Base-by-base conservation (phyloP, 495 filamentous ascomycete genomes). In the Lentithecium fluviatile region DNA sequence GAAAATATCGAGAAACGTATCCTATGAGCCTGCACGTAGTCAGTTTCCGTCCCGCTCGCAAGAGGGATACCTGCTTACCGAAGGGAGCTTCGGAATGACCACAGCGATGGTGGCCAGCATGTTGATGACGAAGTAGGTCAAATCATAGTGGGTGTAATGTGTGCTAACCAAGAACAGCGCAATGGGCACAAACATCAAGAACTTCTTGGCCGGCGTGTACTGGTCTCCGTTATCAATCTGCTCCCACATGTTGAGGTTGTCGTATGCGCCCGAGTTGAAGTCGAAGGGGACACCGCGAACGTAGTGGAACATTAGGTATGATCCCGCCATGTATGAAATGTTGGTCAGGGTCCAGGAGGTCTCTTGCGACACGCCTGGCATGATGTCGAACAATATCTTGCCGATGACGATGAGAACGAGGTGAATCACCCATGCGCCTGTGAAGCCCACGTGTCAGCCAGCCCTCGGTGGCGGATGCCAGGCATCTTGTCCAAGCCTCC, bases 231-330 rank as follows among this genome's bases (percentile, higher is more conserved):
- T 94, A 78, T 98, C 94, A 71, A 98, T 98, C 79, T 98, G 94
- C 79, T 98, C 94, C 94, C 94, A 98, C 92, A 98, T 96, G 77
- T 97, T 97, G 65, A 97, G 82, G 72, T 97, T 97, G 76, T 98
- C 94, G 79, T 96, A 98, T 59, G 94, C 94, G 49, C 94, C 94
- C n/a, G 90, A 86, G 73, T 98, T 97, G 82, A 97, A 98, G 71
- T 98, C 94, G 76, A 98, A 98, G 15, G 94, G 94, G 52, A 97
- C 90, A 71, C 94, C 94, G 70, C 91, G 90, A 68, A 98, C 94
- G 79, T 87, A 96, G 78, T 98, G 94, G 75, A 98, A 98, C 94
- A 97, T 98, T 71, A 98, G 82, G 76, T 96, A 98, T 17, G 94
- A 96, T 72, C 90, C 93, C 76, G 91, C 85, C 92, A 97, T 97